Conservation (phyloP, 2,329 filamentous ascomycete species). For the Chaetomiaceae sp. region DNA sequence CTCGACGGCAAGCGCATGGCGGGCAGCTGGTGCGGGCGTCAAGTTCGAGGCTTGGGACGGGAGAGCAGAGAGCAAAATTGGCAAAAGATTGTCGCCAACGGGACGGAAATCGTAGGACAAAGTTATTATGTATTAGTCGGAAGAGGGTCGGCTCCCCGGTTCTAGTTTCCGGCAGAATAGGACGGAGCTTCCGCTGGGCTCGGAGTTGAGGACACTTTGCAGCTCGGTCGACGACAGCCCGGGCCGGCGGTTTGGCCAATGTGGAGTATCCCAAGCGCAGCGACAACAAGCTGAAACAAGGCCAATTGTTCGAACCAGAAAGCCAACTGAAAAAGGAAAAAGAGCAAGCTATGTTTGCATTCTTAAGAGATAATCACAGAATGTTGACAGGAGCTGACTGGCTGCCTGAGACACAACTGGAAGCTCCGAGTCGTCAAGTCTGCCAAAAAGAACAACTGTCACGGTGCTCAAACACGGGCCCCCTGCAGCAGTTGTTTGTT, state of each 20-base stretch:
- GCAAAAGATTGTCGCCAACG: neutral
- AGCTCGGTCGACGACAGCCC: slow-evolving; percentile 14
- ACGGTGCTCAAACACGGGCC: slow-evolving; percentile 8
- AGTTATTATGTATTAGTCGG: slow-evolving; percentile 8
- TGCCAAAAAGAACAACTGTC: slow-evolving; percentile 13
- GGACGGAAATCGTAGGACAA: neutral
- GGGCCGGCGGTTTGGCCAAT: slow-evolving; percentile 17
- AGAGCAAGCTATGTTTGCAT: neutral
- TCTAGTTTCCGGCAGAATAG: slow-evolving; percentile 20
- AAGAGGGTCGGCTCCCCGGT: slow-evolving; percentile 13
- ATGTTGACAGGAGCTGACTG: neutral
- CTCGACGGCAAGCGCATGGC: slow-evolving; percentile 41
- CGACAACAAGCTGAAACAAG: neutral
- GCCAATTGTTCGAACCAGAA: too few relatives aligned
- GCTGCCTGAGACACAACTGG: neutral
- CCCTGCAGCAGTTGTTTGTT: neutral
- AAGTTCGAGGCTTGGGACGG: neutral
- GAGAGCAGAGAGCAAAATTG: neutral
- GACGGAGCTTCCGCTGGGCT: slow-evolving; percentile 7
- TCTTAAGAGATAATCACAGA: neutral
- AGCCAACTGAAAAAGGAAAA: neutral
- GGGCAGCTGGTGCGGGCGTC: slow-evolving; percentile 11
- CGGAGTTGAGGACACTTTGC: slow-evolving; percentile 24
- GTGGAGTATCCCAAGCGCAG: slow-evolving; percentile 14
- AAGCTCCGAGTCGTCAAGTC: neutral